A percentile compares a stretch with the other conserved stretches of the same genome.
These are phyloP conservation scores for Sugiyamaella pinicola DNA, from an alignment of 1,139 yeast genomes.

Conservation along the genomic window DNA sequence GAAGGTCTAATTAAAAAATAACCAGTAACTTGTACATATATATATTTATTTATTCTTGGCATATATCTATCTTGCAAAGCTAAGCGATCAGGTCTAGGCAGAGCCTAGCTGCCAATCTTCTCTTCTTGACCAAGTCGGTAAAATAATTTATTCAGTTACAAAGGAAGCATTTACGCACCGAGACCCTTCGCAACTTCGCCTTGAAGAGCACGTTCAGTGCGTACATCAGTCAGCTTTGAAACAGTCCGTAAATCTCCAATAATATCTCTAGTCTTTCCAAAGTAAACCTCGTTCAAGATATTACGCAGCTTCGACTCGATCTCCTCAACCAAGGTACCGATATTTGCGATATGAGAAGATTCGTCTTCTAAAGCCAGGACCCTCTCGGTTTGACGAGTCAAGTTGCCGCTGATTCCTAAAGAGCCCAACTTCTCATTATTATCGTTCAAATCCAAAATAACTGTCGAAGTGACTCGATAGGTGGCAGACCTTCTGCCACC, in stretches of 20 bases:
- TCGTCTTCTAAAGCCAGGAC: constrained; percentile 50
- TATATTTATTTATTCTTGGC: constrained; percentile 10
- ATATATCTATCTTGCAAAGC: background rate
- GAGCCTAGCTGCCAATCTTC: constrained; percentile 8
- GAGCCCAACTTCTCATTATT: constrained; percentile 39
- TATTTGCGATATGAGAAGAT: constrained; percentile 74
- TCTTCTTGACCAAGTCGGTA: background rate
- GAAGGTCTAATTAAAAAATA: constrained; percentile 19
- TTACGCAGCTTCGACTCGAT: constrained; percentile 86
- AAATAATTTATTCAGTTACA: background rate
- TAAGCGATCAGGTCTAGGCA: constrained; percentile 5
- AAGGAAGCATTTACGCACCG: constrained; percentile 19
- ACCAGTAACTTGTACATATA: constrained; percentile 4
- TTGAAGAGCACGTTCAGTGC: constrained; percentile 38
- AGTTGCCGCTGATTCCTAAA: constrained; percentile 73
- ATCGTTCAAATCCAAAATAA: constrained; percentile 67
- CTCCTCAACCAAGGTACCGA: constrained; percentile 86
- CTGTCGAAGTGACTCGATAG: constrained; percentile 85
- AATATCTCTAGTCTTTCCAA: constrained; percentile 90
- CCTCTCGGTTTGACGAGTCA: constrained; percentile 72
- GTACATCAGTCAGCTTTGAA: constrained; percentile 37
- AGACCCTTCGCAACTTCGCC: constrained; percentile 39
- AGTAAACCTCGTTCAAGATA: constrained; percentile 87
- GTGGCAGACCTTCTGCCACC: constrained; percentile 51
- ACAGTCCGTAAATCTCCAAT: constrained; percentile 68